These are phyloP conservation scores for Theileria luwenshuni DNA, from an alignment of 169 alveolate species.

Conservation along the genomic window DNA sequence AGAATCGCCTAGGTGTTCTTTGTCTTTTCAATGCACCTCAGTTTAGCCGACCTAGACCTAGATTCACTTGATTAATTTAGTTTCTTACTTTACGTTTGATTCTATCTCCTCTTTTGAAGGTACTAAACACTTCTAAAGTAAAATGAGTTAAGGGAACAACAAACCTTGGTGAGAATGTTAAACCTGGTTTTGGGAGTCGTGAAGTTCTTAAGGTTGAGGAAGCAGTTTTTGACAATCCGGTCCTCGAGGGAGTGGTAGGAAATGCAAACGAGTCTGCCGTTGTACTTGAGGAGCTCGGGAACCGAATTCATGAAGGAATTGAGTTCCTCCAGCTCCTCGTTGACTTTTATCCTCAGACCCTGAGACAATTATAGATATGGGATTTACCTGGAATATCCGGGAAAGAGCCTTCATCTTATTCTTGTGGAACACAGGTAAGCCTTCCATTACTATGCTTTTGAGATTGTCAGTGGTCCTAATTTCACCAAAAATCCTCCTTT, in stretches of 20 bases:
- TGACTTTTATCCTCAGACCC: slow-evolving; percentile 74
- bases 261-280: slow-evolving; percentile 65
- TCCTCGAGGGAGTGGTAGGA: slow-evolving; percentile 80
- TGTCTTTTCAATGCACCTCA: slow-evolving; percentile 43
- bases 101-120: slow-evolving; percentile 40
- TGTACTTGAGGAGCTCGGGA: slow-evolving; percentile 61
- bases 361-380: not conserved
- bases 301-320: slow-evolving; percentile 53
- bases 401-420: slow-evolving; percentile 71
- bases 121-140: slow-evolving; percentile 52
- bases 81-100: slow-evolving; percentile 32
- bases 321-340: slow-evolving; percentile 73
- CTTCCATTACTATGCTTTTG: slow-evolving; percentile 56
- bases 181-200: slow-evolving; percentile 4
- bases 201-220: slow-evolving; percentile 17
- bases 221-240: slow-evolving; percentile 59
- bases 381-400: slow-evolving; percentile 65
- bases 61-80: not conserved
- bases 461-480: slow-evolving; percentile 71
- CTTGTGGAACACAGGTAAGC: slow-evolving; percentile 58
- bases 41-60: slow-evolving; percentile 62
- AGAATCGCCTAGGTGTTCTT: slow-evolving; percentile 76
- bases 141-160: slow-evolving; percentile 8
- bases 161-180: slow-evolving; percentile 14
- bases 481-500: slow-evolving; percentile 14